These are phyloP conservation scores for Aspergillus cristatus DNA, from an alignment of 495 filamentous ascomycete species.

Conservation along the genomic window DNA sequence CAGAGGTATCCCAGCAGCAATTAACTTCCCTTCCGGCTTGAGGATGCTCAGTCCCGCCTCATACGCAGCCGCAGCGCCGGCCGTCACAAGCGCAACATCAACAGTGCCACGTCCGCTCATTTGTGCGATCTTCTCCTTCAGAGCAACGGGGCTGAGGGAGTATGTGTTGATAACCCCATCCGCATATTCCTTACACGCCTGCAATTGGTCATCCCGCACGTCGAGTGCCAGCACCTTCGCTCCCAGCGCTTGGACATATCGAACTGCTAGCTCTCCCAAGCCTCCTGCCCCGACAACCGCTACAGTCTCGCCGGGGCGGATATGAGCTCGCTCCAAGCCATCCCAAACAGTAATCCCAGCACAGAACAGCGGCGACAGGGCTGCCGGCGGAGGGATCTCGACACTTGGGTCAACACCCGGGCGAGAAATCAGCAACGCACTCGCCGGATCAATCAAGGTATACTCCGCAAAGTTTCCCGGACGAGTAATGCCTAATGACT, in stretches of 20 bases:
- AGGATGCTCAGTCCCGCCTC: constrained; percentile 6
- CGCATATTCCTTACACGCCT: constrained; percentile 1
- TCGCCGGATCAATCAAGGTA: constrained; percentile 9
- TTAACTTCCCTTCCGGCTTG: constrained; percentile 5
- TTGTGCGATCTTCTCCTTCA: neutral
- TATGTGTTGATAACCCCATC: constrained; percentile 8
- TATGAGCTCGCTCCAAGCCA: constrained; percentile 4
- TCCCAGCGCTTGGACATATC: constrained; percentile 10
- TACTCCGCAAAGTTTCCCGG: constrained; percentile 13
- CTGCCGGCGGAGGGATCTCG: no score
- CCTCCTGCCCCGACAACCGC: constrained; percentile 11
- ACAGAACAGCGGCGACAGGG: constrained; percentile 10
- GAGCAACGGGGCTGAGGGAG: neutral
- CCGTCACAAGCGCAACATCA: constrained; percentile 12
- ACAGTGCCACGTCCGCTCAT: constrained; percentile 1
- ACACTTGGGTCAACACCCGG: neutral
- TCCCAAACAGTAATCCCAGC: constrained; percentile 16
- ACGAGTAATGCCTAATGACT: constrained; percentile 6
- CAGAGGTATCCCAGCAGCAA: constrained; percentile 9
- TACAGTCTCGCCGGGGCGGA: constrained; percentile 7
- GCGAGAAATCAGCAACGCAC: constrained; percentile 2
- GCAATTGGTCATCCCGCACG: constrained; percentile 7
- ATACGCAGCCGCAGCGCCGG: constrained; percentile 11
- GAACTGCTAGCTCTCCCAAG: constrained; percentile 7
- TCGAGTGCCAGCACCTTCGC: constrained; percentile 10